These are phyloP conservation scores for Penicillium tannophilum DNA, from an alignment of 495 filamentous ascomycete species.

Conservation along the genomic window DNA sequence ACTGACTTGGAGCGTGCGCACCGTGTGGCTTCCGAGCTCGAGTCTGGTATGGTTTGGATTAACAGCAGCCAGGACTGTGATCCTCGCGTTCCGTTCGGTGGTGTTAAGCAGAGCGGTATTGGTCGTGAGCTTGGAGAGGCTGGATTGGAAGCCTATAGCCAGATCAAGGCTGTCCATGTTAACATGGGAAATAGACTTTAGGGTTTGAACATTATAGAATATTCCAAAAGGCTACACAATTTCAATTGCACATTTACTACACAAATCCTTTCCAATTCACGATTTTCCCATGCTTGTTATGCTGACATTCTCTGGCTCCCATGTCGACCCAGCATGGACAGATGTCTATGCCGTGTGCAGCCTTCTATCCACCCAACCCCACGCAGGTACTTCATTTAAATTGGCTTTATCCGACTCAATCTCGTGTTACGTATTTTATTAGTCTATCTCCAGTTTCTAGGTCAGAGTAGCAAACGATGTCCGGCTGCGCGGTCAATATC, in stretches of 20 bases:
- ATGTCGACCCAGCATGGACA: too few species aligned
- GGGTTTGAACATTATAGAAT: not conserved
- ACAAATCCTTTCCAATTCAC: not conserved
- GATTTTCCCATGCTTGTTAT: too few species aligned
- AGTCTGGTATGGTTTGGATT: conserved; percentile 96
- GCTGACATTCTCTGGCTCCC: too few species aligned
- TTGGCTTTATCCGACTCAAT: too few species aligned
- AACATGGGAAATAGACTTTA: conserved; percentile 59
- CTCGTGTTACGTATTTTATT: too few species aligned
- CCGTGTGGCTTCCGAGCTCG: conserved; percentile 77
- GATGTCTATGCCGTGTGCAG: too few species aligned
- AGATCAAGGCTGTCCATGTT: conserved; percentile 78
- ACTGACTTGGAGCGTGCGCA: conserved; percentile 77
- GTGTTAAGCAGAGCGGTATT: conserved; percentile 93
- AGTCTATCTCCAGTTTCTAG: too few species aligned
- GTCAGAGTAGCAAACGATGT: too few species aligned
- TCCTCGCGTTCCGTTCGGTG: conserved; percentile 80
- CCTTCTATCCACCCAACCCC: too few species aligned
- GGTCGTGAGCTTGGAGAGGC: conserved; percentile 86
- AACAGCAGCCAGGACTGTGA: conserved; percentile 79
- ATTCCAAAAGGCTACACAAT: not conserved
- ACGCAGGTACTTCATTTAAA: too few species aligned
- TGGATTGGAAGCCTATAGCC: conserved; percentile 74
- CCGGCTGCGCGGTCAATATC: too few species aligned
- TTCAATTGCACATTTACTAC: not conserved